Conservation (phyloP, 208 protist species). For the Acanthamoeba triangularis region DNA sequence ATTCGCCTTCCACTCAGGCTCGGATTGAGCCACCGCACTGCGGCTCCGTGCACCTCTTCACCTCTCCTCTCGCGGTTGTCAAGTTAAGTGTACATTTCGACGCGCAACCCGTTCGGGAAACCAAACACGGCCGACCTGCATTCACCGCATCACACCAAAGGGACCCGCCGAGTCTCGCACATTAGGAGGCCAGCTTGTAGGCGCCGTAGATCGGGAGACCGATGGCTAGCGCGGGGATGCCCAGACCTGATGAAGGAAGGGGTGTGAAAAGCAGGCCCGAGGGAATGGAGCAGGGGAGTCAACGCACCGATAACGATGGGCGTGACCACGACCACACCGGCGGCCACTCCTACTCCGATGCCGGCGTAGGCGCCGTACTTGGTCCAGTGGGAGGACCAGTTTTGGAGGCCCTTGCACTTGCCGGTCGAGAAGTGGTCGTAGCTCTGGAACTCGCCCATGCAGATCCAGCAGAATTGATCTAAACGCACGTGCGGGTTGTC, state of each 20-base stretch:
- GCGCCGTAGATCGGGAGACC: slow-evolving; percentile 70
- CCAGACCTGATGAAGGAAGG: background rate
- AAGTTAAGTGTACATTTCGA: background rate
- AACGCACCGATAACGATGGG: slow-evolving; percentile 47
- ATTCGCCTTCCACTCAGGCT: slow-evolving; percentile 44
- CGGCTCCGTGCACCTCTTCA: no score
- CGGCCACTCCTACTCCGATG: slow-evolving; percentile 34
- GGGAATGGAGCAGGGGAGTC: background rate
- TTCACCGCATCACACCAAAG: background rate
- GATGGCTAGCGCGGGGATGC: slow-evolving; percentile 33
- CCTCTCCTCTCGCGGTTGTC: background rate
- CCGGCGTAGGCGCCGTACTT: slow-evolving; percentile 66
- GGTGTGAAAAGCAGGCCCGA: background rate
- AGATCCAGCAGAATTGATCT: slow-evolving; percentile 72
- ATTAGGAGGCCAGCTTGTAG: slow-evolving; percentile 65
- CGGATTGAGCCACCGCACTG: background rate
- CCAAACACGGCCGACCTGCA: no score
- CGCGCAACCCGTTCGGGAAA: no score
- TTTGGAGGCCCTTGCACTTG: slow-evolving; percentile 64
- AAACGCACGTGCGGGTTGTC: background rate
- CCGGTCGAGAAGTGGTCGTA: slow-evolving; percentile 46
- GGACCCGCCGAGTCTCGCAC: background rate
- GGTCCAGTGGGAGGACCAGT: slow-evolving; percentile 46
- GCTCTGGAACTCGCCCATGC: slow-evolving; percentile 16
- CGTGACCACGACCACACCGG: slow-evolving; percentile 24